phyloP scores from a whole-genome alignment of 257 asterid species.

The Fraxinus quadrangulata region DNA sequence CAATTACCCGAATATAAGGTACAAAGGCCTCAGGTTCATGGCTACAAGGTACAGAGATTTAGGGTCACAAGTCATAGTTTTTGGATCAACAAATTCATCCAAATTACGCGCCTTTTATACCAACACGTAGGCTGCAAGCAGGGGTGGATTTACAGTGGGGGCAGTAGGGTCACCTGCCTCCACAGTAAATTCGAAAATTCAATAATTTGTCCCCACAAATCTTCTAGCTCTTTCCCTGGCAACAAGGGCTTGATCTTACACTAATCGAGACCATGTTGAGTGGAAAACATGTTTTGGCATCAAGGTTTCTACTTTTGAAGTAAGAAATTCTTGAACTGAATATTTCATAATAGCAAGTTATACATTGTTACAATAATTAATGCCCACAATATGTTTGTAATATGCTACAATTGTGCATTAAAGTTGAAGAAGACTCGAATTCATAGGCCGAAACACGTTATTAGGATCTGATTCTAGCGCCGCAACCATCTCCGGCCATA shows the following conservation, averaged over 20 bases:
- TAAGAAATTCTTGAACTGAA: no score
- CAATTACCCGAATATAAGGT: conserved; percentile 32
- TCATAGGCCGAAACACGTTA: conserved; percentile 49
- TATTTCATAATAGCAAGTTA: neutral
- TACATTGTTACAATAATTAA: neutral
- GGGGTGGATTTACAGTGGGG: no score
- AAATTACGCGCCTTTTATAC: conserved; percentile 67
- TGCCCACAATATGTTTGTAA: neutral
- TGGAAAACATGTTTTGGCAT: conserved; percentile 88
- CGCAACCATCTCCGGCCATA: conserved; percentile 62
- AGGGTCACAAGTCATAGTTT: conserved; percentile 61
- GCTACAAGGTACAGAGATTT: conserved; percentile 64
- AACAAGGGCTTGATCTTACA: conserved; percentile 84
- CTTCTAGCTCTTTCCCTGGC: no score
- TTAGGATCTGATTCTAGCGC: conserved; percentile 56
- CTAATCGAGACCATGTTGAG: conserved; percentile 93
- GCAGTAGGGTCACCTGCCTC: no score
- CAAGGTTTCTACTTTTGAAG: conserved; percentile 42
- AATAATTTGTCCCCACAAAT: no score
- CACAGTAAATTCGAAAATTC: no score
- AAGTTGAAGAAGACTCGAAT: conserved; percentile 32
- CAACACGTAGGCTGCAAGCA: conserved; percentile 22
- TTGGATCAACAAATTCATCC: conserved; percentile 68
- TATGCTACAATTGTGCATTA: conserved; percentile 10
- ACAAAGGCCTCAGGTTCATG: conserved; percentile 75